Evolutionary conservation across 2,329 filamentous ascomycete genomes (phyloP).

Genomic region (Gaeumannomyces sp.): DNA sequence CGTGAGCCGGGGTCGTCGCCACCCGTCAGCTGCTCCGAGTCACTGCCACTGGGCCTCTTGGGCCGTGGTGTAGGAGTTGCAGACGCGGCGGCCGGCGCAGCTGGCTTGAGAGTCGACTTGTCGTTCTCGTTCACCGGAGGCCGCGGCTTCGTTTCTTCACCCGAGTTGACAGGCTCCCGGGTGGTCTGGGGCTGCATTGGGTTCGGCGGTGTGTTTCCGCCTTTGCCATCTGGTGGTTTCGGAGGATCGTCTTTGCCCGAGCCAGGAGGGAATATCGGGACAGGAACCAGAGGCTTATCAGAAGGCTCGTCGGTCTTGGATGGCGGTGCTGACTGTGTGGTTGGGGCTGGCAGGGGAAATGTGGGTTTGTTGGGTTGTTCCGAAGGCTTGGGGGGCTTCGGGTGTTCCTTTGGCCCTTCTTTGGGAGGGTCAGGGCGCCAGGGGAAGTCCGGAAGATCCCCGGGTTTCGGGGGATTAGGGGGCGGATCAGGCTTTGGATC

Average conservation of each 20-base stretch:
- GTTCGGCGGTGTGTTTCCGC: not conserved
- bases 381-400: not conserved
- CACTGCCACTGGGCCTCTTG: not conserved
- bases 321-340: not conserved
- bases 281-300: not conserved
- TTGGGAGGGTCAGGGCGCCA: too few species aligned
- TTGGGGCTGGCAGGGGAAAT: too few species aligned
- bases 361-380: not conserved
- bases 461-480: not conserved
- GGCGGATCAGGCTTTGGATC: too few species aligned
- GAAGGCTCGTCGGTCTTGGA: not conserved
- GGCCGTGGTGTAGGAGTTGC: not conserved
- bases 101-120: not conserved
- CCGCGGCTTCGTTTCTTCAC: not conserved
- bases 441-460: too few species aligned
- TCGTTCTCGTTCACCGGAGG: not conserved
- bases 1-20: not conserved
- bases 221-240: not conserved
- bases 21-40: not conserved
- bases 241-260: not conserved
- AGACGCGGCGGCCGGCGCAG: not conserved
- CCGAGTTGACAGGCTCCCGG: not conserved
- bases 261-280: too few species aligned
- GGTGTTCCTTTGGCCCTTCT: too few species aligned
- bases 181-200: not conserved